Evolutionary conservation across 2,329 filamentous ascomycete species (phyloP), one percentile per base, ranked within the genome.

Genomic region (Phyllosticta citribraziliensis): DNA sequence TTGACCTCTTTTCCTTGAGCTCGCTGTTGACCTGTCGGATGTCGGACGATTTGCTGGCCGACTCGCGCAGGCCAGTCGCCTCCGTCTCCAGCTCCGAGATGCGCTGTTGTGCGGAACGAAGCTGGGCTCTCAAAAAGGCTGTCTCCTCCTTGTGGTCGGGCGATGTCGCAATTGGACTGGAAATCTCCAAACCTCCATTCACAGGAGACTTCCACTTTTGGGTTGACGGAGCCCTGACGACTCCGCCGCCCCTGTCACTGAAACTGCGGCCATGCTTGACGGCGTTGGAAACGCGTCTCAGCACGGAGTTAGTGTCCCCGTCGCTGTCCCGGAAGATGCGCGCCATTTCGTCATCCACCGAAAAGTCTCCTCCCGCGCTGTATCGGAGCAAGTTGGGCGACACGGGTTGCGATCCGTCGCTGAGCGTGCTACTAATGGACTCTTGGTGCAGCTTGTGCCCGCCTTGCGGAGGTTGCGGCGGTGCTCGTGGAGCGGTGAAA

Each of bases 281-380:
- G 57, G 90, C 92, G 71, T 96, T 96, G 8, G 94, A 97, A 51
- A 97, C 89, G 58, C 91, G 86, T 62, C 90, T 88, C 64, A 97
- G 79, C 63, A 97, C 88, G 25, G 89, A 62, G 59, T 58, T 65
- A 62, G 62, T 63, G 56, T 66, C 72, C 60, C 63, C 62, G 17
- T 72, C 70, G 64, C 68, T 74, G 17, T 74, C 72, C 51, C 86
- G 88, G 63, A 96, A 80, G 62, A 97, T 93, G 62, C 92, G 87
- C 59, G 89, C 88, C 84, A 97, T 91, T 70, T 97, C 94, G 73
- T 97, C 92, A 66, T 97, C 93, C 87, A 96, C 86, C 63, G 88
- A 94, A 70, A 97, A 94, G 66, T 96, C 91, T 60, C 87, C 90
- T 58, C 89, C 90, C 52, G 84, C 82, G 73, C 88, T 96, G 64